Evolutionary conservation across 148 eudicot species (phyloP).

Genomic region (Fagopyrum esculentum): DNA sequence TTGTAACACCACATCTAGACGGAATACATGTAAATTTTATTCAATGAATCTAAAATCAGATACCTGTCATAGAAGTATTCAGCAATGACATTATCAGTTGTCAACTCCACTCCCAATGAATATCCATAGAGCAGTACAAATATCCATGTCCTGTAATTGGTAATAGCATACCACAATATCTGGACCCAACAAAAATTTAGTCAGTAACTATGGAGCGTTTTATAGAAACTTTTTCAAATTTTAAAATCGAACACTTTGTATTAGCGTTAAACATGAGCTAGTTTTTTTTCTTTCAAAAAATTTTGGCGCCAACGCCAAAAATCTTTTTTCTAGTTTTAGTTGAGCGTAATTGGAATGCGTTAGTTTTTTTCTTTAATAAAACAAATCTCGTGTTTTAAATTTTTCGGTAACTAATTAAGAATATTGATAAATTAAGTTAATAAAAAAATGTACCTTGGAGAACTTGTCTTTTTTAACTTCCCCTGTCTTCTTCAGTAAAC

Average conservation of each 20-base stretch:
- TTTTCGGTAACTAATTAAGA: too few species aligned
- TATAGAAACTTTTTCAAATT: too few species aligned
- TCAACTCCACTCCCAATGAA: slow-evolving; percentile 45
- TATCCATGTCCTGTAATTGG: slow-evolving; percentile 47
- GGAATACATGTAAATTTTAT: not conserved
- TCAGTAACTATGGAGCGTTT: too few species aligned
- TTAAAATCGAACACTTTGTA: too few species aligned
- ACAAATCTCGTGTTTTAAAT: too few species aligned
- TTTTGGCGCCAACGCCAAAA: too few species aligned
- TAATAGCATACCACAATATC: slow-evolving; percentile 39
- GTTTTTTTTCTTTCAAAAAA: too few species aligned
- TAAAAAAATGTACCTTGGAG: slow-evolving; percentile 24
- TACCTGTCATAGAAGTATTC: slow-evolving; percentile 46
- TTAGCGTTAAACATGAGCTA: too few species aligned
- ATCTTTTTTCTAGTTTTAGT: too few species aligned
- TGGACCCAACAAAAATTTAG: not conserved
- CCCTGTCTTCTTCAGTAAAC: slow-evolving; percentile 32
- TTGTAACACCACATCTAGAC: not conserved
- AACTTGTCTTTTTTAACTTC: slow-evolving; percentile 41
- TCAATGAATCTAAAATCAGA: not conserved
- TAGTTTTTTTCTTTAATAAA: too few species aligned
- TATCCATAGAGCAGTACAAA: slow-evolving; percentile 43
- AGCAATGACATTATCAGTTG: slow-evolving; percentile 38
- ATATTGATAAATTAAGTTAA: not conserved
- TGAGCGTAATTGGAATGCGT: too few species aligned